These are phyloP conservation scores for Chrysoporthe deuterocubensis DNA, from an alignment of 2,329 filamentous ascomycete genomes.

Conservation along the genomic window DNA sequence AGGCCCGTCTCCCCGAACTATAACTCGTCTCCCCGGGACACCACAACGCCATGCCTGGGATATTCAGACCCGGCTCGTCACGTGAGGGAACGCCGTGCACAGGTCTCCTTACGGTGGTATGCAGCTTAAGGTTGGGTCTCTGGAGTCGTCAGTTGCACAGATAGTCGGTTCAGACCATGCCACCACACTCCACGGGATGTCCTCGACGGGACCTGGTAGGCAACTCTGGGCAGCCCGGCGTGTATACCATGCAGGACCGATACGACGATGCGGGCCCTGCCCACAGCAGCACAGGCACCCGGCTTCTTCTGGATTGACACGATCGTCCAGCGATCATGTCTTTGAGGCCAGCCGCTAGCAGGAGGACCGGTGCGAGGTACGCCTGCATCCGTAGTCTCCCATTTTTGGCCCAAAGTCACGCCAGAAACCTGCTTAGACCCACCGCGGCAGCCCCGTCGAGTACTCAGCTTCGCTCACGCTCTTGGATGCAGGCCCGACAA, in stretches of 20 bases:
- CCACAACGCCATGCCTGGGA: background rate
- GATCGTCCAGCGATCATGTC: background rate
- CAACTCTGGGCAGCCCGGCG: background rate
- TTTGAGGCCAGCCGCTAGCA: background rate
- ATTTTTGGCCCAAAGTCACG: background rate
- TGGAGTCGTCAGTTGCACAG: background rate
- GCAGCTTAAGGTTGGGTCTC: background rate
- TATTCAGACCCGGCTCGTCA: background rate
- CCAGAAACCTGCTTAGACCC: background rate
- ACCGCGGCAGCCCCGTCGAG: background rate
- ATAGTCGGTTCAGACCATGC: background rate
- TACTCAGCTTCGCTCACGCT: background rate
- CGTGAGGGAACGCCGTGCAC: background rate
- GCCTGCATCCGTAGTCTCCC: background rate
- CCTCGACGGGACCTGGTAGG: background rate
- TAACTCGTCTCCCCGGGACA: background rate
- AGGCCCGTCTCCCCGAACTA: constrained; percentile 20
- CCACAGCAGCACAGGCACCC: background rate
- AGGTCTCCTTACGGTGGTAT: too few relatives aligned
- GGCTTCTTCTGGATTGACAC: background rate
- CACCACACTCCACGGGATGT: background rate
- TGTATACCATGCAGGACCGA: background rate
- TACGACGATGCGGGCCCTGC: background rate
- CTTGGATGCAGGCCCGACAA: constrained; percentile 7
- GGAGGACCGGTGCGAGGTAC: background rate